Evolutionary conservation across 495 filamentous ascomycete species (phyloP).

Genomic region (Aspergillus conjunctus): DNA sequence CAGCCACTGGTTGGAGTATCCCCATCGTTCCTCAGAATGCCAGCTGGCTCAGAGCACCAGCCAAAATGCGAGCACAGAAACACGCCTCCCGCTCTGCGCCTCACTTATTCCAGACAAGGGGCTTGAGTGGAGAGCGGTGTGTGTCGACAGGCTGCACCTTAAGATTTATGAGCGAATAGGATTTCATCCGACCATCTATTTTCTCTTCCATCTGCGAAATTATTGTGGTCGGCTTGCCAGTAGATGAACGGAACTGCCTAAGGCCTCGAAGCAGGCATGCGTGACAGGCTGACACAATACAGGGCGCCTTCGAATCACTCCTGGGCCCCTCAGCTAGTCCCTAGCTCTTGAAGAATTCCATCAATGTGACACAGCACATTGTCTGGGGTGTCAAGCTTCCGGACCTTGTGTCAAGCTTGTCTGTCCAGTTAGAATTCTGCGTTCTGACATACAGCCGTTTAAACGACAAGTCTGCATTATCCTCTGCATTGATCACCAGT

Average conservation of each 20-base stretch:
- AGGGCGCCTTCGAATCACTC: background rate
- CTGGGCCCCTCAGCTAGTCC: conserved; percentile 2
- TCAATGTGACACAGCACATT: conserved; percentile 25
- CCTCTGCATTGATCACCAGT: conserved; percentile 31
- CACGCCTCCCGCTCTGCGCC: conserved; percentile 19
- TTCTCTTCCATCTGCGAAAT: background rate
- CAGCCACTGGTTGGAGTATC: background rate
- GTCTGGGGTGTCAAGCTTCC: conserved; percentile 20
- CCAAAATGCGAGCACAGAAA: background rate
- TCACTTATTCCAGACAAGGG: conserved; percentile 21
- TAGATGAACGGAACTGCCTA: background rate
- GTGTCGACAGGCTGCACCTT: background rate
- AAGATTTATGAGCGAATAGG: conserved; percentile 10
- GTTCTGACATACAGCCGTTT: conserved; percentile 29
- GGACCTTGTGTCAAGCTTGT: conserved; percentile 21
- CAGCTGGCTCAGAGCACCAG: background rate
- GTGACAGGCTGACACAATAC: conserved; percentile 3
- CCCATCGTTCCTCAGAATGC: background rate
- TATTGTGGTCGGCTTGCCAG: background rate
- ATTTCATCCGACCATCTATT: conserved; percentile 16
- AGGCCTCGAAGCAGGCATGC: background rate
- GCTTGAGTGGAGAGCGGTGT: background rate
- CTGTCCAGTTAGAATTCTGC: conserved; percentile 20
- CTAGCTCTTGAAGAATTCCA: conserved; percentile 16
- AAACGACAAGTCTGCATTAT: conserved; percentile 22